Base-by-base conservation (phyloP, 495 filamentous ascomycete species). In the Xylaria castorea region DNA sequence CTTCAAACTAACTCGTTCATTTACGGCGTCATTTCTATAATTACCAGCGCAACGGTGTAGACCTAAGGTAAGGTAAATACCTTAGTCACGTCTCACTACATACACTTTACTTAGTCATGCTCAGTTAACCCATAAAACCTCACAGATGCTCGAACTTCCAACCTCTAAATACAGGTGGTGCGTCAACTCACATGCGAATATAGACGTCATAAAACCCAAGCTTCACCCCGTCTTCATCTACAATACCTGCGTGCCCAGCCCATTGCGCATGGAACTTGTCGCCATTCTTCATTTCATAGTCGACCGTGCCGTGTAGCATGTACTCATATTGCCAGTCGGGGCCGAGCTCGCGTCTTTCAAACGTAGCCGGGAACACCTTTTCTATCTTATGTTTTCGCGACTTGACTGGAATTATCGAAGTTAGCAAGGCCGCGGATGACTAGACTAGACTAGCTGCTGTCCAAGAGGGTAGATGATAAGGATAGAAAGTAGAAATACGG, bases 301-400 rank as follows among this genome's bases (percentile, higher is more conserved):
- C 71, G 1, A 80, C 76, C 2, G 69, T 70, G 9, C 83, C 83
- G 42, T 75, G 70, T 0, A 84, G 46, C 81, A 82, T 84, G 34
- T 79, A 78, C 73, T 83, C 82, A 14, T 46, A 22, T 16, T 12
- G 34, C 34, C 61, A 25, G 6, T 57, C 70, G 36, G 36, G 27
- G 4, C 20, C 44, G 32, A 32, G 5, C 3, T 20, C 55, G 38
- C 20, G 14, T 25, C 12, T 18, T 20, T 36, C 72, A 38, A 76
- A 81, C 20, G 57, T n/a, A 6, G 70, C 80, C 58, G 80, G 79
- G 64, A 81, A 83, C n/a, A 82, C 77, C 71, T 78, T 82, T 9
- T 51, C 68, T 30, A 78, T 66, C 34, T 22, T 62, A 66, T 85
- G 83, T 48, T 61, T 76, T 46, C 83, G 74, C 50, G 61, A 51